Percentiles rank a stretch among this genome's conserved stretches.
phyloP scores from a whole-genome alignment of 306 rosid species.

The Pyrus pyrifolia region DNA sequence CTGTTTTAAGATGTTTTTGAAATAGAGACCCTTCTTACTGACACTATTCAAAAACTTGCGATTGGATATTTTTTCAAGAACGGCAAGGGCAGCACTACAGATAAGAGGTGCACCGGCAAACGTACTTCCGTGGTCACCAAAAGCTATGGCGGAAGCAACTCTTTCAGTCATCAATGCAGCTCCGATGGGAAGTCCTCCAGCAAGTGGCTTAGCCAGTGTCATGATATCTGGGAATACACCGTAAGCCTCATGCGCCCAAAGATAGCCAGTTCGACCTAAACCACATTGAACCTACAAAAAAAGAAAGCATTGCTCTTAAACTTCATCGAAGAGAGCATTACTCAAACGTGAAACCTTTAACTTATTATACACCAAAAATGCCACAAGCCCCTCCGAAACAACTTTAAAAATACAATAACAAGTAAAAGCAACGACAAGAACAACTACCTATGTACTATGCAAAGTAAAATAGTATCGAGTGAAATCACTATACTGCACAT shows the following conservation, averaged over 20 bases:
- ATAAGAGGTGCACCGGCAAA: slow-evolving; percentile 78
- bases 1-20: slow-evolving; percentile 57
- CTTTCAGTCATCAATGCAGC: slow-evolving; percentile 67
- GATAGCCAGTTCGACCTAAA: slow-evolving; percentile 73
- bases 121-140: slow-evolving; percentile 92
- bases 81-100: slow-evolving; percentile 69
- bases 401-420: neutral
- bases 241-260: slow-evolving; percentile 83
- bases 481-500: no score
- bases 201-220: slow-evolving; percentile 96
- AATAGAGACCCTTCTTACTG: slow-evolving; percentile 54
- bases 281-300: slow-evolving; percentile 82
- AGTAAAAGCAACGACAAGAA: neutral
- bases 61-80: slow-evolving; percentile 60
- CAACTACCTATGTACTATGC: neutral
- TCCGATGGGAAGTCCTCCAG: slow-evolving; percentile 95
- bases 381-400: neutral
- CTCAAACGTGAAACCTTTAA: neutral
- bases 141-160: slow-evolving; percentile 63
- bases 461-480: no score
- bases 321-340: neutral
- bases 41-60: slow-evolving; percentile 55
- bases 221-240: slow-evolving; percentile 77
- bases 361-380: neutral
- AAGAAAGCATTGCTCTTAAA: neutral